Base-by-base conservation (phyloP, 2,329 filamentous ascomycete genomes). In the Hysterium pulicare region DNA sequence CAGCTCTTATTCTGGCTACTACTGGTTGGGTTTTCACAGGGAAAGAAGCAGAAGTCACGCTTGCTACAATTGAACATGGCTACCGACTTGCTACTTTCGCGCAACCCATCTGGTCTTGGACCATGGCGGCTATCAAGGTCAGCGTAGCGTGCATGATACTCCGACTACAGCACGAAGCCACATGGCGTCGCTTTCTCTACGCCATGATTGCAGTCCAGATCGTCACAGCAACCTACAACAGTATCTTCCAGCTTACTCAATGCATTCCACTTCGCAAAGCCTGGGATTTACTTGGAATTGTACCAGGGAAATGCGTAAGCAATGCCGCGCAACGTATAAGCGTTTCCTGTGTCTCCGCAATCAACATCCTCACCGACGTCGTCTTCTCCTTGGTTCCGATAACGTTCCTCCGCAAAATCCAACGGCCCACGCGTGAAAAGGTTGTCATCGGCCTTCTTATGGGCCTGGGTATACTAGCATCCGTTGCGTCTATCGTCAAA, bases 81-180 rank as follows among this genome's bases (percentile, higher is more conserved):
- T 28, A 8, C 24, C 24, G 24, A 28, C 13, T 7, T 7, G 24
- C 24, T 13, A 28, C 24, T 8, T 13, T 56, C 30, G 45, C 49
- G 1, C 48, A 58, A 33, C 51, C 51, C 4, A 11, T 55, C 28
- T 57, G 53, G 53, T 41, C 50, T 2, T 55, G 48, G 50, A 26
- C 43, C 17, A 54, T 57, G 46, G 40, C 45, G 2, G 21, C 30
- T 2, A 48, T 53, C 28, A 57, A 57, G 41, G 45, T 42, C n/a
- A 49, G 45, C 11, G 45, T 56, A n/a, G 43, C 40, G 9, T 28
- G 46, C 24, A 54, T 56, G 50, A 45, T 56, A 6, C 44, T 56
- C 1, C 51, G 53, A 6, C 38, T 56, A 22, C 42, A 54, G 28
- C 37, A 40, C 8, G 35, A 45, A 10, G 23, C 17, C 5, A 20